Conservation (phyloP, 257 asterid species). For the Nyctanthes arbortristis region DNA sequence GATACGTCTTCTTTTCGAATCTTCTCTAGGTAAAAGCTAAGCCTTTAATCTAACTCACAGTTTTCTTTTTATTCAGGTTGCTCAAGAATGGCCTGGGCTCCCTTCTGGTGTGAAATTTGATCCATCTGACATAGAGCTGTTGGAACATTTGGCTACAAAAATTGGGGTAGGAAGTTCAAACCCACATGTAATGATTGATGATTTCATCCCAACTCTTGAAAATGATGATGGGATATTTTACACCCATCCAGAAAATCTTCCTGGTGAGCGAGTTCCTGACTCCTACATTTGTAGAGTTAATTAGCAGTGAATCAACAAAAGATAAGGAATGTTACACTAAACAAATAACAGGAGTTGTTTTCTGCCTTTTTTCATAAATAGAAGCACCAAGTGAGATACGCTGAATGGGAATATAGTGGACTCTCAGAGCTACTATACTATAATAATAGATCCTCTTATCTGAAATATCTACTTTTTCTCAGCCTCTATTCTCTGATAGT, state of each 20-base stretch:
- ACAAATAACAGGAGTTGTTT: neutral
- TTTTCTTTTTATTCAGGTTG: conserved; percentile 41
- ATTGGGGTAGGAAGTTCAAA: conserved; percentile 44
- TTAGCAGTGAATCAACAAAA: neutral
- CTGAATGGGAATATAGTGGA: neutral
- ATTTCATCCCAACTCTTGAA: conserved; percentile 82
- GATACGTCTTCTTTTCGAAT: neutral
- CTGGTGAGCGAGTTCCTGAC: conserved; percentile 50
- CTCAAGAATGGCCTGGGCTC: conserved; percentile 75
- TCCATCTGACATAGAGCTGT: conserved; percentile 80
- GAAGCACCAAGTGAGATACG: neutral
- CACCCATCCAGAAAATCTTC: conserved; percentile 97
- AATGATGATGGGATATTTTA: conserved; percentile 73
- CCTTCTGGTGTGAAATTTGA: conserved; percentile 90
- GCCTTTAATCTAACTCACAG: conserved; percentile 8
- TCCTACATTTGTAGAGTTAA: neutral
- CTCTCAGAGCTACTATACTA: neutral
- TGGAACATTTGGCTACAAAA: conserved; percentile 87
- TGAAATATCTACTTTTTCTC: neutral
- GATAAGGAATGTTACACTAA: neutral
- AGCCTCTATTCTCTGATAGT: neutral
- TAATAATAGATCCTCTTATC: no score
- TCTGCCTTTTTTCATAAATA: neutral
- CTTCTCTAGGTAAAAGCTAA: neutral
- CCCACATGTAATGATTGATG: conserved; percentile 68